These are phyloP conservation scores for Xylariaceae sp. DNA, from an alignment of 2,329 filamentous ascomycete genomes.

Conservation along the genomic window DNA sequence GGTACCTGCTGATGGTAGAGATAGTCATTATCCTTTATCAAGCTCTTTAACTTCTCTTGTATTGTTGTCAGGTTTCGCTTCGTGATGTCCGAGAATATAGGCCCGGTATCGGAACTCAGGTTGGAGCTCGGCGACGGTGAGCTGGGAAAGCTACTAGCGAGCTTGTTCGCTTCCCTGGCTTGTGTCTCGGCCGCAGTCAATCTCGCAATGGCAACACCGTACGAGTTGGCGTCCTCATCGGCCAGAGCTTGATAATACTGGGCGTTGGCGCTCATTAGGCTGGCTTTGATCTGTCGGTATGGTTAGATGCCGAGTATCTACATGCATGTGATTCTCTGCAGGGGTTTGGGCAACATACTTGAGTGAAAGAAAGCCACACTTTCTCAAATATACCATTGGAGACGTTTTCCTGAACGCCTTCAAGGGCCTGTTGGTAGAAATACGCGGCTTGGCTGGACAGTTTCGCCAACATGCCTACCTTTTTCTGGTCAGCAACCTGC, in stretches of 20 bases:
- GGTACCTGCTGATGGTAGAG: constrained; percentile 95
- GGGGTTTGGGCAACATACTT: constrained; percentile 48
- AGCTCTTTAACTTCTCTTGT: constrained; percentile 70
- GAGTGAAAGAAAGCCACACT: constrained; percentile 78
- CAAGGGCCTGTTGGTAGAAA: constrained; percentile 79
- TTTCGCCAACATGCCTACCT: constrained; percentile 85
- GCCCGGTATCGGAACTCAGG: constrained; percentile 71
- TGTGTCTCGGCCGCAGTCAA: constrained; percentile 74
- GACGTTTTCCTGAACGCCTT: constrained; percentile 90
- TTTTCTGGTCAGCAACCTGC: constrained; percentile 88
- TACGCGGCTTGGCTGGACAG: constrained; percentile 85
- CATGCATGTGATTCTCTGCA: not conserved
- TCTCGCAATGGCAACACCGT: constrained; percentile 78
- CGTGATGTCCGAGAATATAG: constrained; percentile 69
- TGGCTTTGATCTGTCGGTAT: constrained; percentile 61
- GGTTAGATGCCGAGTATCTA: constrained; percentile 16
- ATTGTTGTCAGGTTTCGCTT: constrained; percentile 77
- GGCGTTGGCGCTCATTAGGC: constrained; percentile 76
- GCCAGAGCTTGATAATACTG: constrained; percentile 92
- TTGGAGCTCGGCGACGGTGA: constrained; percentile 78
- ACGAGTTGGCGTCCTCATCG: constrained; percentile 81
- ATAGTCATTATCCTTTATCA: constrained; percentile 92
- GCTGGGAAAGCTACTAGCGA: constrained; percentile 73
- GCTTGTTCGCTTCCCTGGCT: constrained; percentile 70
- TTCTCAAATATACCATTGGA: constrained; percentile 89